phyloP scores from a whole-genome alignment of 768 basidiomycete genomes.

The Daedaleopsis sinensis region DNA sequence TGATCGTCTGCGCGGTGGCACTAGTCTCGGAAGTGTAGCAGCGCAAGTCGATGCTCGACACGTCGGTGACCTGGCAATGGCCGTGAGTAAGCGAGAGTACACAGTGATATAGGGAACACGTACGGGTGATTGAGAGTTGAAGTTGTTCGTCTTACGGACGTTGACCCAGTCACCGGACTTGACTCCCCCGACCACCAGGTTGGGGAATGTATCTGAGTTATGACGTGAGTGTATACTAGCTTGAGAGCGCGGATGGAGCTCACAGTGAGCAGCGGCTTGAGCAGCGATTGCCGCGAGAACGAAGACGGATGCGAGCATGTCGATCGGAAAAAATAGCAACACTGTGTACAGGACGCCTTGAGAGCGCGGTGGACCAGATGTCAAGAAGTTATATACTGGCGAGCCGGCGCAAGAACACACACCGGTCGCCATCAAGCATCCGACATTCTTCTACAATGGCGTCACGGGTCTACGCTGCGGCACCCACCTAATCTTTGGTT shows the following conservation, averaged over 20 bases:
- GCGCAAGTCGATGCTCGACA: conserved; percentile 32
- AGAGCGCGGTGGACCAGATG: neutral
- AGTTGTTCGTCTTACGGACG: conserved; percentile 34
- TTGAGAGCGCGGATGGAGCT: neutral
- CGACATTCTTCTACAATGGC: neutral
- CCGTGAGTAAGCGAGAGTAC: neutral
- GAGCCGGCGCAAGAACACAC: neutral
- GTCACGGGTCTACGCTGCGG: neutral
- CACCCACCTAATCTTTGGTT: neutral
- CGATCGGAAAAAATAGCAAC: neutral
- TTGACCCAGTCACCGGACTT: conserved; percentile 31
- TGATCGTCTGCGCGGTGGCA: conserved; percentile 25
- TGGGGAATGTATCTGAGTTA: conserved; percentile 32
- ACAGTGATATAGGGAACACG: neutral
- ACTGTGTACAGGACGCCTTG: neutral
- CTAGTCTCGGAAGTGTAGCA: conserved; percentile 34
- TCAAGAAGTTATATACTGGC: neutral
- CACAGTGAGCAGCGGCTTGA: conserved; percentile 28
- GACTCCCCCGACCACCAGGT: conserved; percentile 28
- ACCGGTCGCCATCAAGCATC: neutral
- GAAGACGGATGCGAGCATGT: conserved; percentile 8
- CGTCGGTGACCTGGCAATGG: conserved; percentile 29
- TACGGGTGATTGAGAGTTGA: conserved; percentile 32
- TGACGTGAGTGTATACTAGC: neutral
- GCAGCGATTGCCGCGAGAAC: conserved; percentile 21